A percentile compares a stretch with the other conserved stretches of the same genome.
Evolutionary conservation across 164 flowering plant species (phyloP).

Genomic region (Euptelea pleiosperma): DNA sequence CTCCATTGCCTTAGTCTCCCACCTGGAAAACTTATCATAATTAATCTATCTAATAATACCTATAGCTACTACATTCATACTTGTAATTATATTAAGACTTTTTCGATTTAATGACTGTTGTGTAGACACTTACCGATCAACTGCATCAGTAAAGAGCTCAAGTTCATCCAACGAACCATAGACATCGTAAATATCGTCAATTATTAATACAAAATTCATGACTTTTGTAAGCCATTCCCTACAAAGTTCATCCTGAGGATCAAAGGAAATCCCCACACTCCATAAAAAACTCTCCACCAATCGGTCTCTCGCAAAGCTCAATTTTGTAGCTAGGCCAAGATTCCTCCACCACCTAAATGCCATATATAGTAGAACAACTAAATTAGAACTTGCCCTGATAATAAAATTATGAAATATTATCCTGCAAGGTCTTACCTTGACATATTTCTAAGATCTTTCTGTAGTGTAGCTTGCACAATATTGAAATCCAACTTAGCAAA

Average conservation of each 20-base stretch:
- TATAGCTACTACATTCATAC: too few relatives aligned
- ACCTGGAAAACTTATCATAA: too few relatives aligned
- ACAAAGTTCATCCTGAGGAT: constrained; percentile 21
- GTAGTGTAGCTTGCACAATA: constrained; percentile 36
- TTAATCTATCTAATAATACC: too few relatives aligned
- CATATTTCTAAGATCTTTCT: constrained; percentile 24
- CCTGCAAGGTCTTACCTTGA: constrained; percentile 23
- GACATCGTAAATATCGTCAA: constrained; percentile 47
- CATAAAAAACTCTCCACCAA: constrained; percentile 42
- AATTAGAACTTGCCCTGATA: background rate
- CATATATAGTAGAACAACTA: background rate
- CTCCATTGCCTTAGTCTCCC: constrained; percentile 39
- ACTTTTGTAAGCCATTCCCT: constrained; percentile 37
- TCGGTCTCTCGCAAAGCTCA: constrained; percentile 39
- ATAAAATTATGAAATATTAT: background rate
- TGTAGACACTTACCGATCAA: constrained; percentile 30
- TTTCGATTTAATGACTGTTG: too few relatives aligned
- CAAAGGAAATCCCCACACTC: constrained; percentile 27
- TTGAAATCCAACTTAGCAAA: constrained; percentile 47
- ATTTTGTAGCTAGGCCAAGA: constrained; percentile 18
- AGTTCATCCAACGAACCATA: constrained; percentile 42
- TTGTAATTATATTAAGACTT: too few relatives aligned
- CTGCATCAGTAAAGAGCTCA: constrained; percentile 34
- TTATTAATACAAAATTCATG: constrained; percentile 20
- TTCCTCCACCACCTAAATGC: constrained; percentile 48